Conservation (phyloP, 176 grass and related monocot species). For the Cymbopogon citratus region DNA sequence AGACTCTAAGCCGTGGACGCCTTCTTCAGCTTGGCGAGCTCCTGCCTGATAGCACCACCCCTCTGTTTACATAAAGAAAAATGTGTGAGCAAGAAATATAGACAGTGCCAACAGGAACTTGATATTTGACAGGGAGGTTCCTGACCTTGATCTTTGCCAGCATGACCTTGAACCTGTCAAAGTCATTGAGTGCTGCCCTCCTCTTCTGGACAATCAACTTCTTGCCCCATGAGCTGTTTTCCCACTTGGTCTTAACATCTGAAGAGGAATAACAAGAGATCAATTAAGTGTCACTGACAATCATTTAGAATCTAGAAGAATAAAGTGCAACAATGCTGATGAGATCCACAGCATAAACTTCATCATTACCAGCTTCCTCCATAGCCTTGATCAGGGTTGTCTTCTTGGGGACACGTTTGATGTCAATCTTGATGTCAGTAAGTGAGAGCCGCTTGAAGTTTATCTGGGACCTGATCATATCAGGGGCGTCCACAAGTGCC, state of each 20-base stretch:
- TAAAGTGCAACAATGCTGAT: background rate
- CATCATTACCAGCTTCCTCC: conserved; percentile 43
- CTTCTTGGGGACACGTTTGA: conserved; percentile 50
- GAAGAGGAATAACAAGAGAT: background rate
- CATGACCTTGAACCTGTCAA: conserved; percentile 99
- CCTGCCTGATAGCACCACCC: background rate
- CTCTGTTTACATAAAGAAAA: background rate
- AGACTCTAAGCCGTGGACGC: conserved; percentile 45
- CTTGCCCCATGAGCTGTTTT: conserved; percentile 95
- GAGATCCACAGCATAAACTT: background rate
- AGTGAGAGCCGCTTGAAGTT: conserved; percentile 83
- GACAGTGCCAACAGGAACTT: background rate
- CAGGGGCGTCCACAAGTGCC: conserved; percentile 93
- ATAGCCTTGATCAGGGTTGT: conserved; percentile 39
- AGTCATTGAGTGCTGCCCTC: conserved; percentile 85
- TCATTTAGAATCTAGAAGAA: background rate
- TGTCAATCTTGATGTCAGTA: conserved; percentile 56
- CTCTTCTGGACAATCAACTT: conserved; percentile 96
- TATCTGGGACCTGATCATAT: conserved; percentile 85
- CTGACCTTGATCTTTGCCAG: conserved; percentile 84
- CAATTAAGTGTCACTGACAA: conserved; percentile 16
- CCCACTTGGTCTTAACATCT: conserved; percentile 99
- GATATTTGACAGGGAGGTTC: background rate
- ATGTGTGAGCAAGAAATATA: background rate
- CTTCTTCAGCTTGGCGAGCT: conserved; percentile 25